Evolutionary conservation across 345 rosid genomes (phyloP).

Genomic region (Passiflora organensis): DNA sequence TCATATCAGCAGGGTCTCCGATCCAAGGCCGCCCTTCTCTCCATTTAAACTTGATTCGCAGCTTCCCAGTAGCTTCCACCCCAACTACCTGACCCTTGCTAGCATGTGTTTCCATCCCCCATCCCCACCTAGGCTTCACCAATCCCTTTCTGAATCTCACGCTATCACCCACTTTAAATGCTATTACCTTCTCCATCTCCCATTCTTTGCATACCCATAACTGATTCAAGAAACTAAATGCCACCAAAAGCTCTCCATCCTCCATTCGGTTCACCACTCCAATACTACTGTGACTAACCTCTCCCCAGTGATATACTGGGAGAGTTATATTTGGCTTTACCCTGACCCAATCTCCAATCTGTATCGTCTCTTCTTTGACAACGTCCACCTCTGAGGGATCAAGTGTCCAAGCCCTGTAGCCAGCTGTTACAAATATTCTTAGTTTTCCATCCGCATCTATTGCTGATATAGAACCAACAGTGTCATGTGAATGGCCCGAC

Average conservation of each 20-base stretch:
- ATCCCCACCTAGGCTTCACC: slow-evolving; percentile 87
- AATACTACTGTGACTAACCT: slow-evolving; percentile 77
- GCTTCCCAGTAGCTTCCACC: slow-evolving; percentile 90
- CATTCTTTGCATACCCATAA: slow-evolving; percentile 87
- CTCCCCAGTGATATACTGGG: slow-evolving; percentile 95
- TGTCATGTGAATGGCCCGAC: slow-evolving; percentile 84
- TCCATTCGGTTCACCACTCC: slow-evolving; percentile 92
- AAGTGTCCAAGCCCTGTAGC: slow-evolving; percentile 94
- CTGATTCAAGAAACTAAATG: slow-evolving; percentile 82
- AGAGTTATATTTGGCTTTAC: slow-evolving; percentile 58
- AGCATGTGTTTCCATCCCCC: slow-evolving; percentile 99
- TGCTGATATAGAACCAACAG: slow-evolving; percentile 75
- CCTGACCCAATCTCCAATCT: slow-evolving; percentile 84
- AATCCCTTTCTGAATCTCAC: slow-evolving; percentile 72
- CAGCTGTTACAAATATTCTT: slow-evolving; percentile 84
- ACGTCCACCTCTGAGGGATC: slow-evolving; percentile 87
- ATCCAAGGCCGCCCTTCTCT: slow-evolving; percentile 96
- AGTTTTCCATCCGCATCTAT: slow-evolving; percentile 94
- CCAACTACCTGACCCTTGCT: slow-evolving; percentile 90
- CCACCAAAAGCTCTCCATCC: slow-evolving; percentile 69
- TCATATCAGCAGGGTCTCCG: slow-evolving; percentile 95
- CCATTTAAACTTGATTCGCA: slow-evolving; percentile 89
- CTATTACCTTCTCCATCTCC: slow-evolving; percentile 78
- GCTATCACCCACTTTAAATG: slow-evolving; percentile 65
- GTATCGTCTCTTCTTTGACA: slow-evolving; percentile 74